A percentile compares a stretch with the other conserved stretches of the same genome.
These are phyloP conservation scores for Aspergillus viridinutans DNA, from an alignment of 2,329 filamentous ascomycete species.

Conservation along the genomic window DNA sequence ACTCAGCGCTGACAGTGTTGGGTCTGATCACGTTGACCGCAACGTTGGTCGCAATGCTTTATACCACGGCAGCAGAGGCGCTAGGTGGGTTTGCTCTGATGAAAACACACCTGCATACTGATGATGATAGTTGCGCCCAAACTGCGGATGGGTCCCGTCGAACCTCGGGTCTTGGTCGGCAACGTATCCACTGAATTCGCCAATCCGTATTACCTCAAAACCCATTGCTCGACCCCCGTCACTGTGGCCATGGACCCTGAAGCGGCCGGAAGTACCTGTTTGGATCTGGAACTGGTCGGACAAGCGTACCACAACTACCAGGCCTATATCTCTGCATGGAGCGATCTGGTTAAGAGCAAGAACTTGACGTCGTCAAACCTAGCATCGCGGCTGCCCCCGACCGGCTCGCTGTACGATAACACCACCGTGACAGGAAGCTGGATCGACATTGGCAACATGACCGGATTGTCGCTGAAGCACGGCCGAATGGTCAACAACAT, in stretches of 20 bases:
- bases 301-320: constrained; percentile 66
- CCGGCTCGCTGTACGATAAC: constrained; percentile 65
- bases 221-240: constrained; percentile 61
- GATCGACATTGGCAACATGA: constrained; percentile 60
- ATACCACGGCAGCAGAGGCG: constrained; percentile 71
- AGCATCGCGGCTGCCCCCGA: constrained; percentile 53
- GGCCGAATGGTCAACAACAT: constrained; percentile 68
- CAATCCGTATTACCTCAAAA: constrained; percentile 55
- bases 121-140: constrained; percentile 60
- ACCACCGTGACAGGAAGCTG: constrained; percentile 66
- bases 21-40: constrained; percentile 62
- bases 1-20: constrained; percentile 60
- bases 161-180: constrained; percentile 50
- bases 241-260: constrained; percentile 36
- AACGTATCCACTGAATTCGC: constrained; percentile 60
- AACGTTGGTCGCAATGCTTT: constrained; percentile 64
- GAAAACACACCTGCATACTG: background rate
- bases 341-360: constrained; percentile 41
- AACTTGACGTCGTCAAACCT: constrained; percentile 43
- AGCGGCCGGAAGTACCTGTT: constrained; percentile 53
- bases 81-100: constrained; percentile 42
- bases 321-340: constrained; percentile 58
- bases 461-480: constrained; percentile 46
- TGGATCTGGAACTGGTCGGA: constrained; percentile 66
- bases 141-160: constrained; percentile 56